Conservation (phyloP, 1,284 basidiomycete species). For the Wallemia hederae region DNA sequence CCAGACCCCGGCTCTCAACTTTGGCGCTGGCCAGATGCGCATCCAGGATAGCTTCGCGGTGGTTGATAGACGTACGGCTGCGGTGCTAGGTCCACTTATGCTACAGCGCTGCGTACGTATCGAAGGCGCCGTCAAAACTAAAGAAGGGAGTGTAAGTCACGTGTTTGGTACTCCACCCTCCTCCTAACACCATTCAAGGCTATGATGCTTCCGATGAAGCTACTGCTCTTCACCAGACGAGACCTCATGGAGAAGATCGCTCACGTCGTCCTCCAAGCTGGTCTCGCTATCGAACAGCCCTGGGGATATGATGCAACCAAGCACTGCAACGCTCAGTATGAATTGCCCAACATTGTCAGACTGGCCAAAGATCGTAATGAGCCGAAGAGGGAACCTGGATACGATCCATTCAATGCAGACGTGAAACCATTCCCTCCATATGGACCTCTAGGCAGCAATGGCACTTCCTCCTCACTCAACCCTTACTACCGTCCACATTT, state of each 20-base stretch:
- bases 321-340: constrained; percentile 69
- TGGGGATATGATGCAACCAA: constrained; percentile 29
- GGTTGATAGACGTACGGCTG: not conserved
- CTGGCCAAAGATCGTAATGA: no score
- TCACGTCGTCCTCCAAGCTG: constrained; percentile 34
- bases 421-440: constrained; percentile 8
- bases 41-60: not conserved
- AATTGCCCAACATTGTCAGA: constrained; percentile 22
- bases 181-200: not conserved
- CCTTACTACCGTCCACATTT: not conserved
- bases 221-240: constrained; percentile 73
- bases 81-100: not conserved
- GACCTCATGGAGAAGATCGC: constrained; percentile 60
- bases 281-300: constrained; percentile 56
- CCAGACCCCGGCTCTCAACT: not conserved
- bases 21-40: not conserved
- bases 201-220: constrained; percentile 39
- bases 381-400: no score
- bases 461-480: constrained; percentile 6
- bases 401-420: not conserved
- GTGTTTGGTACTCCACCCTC: not conserved
- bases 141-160: not conserved
- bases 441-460: constrained; percentile 21
- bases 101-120: not conserved
- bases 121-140: not conserved